Evolutionary conservation across 1,139 yeast genomes (phyloP), one percentile per base, ranked within the genome.

Genomic region (Eremothecium cymbalariae): DNA sequence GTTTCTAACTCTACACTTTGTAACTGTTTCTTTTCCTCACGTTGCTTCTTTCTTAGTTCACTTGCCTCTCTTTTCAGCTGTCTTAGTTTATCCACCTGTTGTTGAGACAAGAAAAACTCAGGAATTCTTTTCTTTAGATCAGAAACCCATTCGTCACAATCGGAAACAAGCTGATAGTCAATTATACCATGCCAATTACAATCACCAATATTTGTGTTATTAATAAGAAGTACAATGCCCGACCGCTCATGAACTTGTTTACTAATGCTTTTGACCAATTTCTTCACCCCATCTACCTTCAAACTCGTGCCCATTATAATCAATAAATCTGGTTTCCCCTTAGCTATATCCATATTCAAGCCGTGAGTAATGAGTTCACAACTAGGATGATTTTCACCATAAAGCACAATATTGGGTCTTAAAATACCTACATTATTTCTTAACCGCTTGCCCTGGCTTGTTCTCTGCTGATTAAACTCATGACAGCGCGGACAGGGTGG

Each of bases 341-440:
- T 68, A 32, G 80, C 55, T 6, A 55, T 45, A 57, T 85, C 95
- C 4, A 72, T 64, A 47, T 71, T 81, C 11, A 86, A 64, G 2
- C 90, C 85, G 36, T 71, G 70, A 1, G 93, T 80, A 31, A 85
- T 74, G 7, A 77, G 67, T 41, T 84, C 95, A 18, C 85, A 74
- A 50, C 81, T 85, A 0, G 94, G 94, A 53, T 84, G 94, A 50
- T 78, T 74, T 53, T 85, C 95, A 28, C 93, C 93, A 54, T 85
- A 85, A 18, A 85, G 64, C 3, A 85, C 94, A 38, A 85, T 81
- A 46, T 81, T 74, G 1, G 95, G 95, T 38, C 94, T 65, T 33
- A 85, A 55, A 20, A 74, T 58, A 1, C 95, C 95, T 5, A 73
- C 65, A 51, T 81, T 90, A 0, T 84, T 82, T 8, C 81, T 77